phyloP scores from a whole-genome alignment of 2,329 filamentous ascomycete genomes.

The Xylariaceae sp. region DNA sequence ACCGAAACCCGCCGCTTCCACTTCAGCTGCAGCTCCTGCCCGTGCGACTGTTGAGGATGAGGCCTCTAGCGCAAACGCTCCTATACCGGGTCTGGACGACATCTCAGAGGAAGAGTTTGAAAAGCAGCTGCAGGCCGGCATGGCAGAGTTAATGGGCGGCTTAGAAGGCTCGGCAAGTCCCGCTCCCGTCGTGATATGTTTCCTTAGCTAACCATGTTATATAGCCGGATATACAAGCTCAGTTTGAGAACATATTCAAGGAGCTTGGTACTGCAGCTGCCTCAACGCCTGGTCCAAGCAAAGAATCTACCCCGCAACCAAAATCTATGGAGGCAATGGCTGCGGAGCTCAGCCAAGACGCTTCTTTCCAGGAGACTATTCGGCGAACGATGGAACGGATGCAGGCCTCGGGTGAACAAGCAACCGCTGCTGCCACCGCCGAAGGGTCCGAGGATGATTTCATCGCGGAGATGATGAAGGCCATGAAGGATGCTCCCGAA shows the following conservation, averaged over 20 bases:
- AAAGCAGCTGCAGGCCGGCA: constrained; percentile 80
- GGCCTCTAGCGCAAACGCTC: constrained; percentile 24
- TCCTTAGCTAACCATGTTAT: constrained; percentile 1
- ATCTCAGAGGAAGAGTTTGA: constrained; percentile 72
- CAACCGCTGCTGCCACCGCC: constrained; percentile 68
- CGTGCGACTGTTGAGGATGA: constrained; percentile 17
- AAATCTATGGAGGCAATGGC: constrained; percentile 25
- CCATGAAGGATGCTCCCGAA: constrained; percentile 63
- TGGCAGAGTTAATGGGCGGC: constrained; percentile 75
- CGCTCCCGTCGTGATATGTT: neutral
- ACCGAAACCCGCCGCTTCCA: constrained; percentile 14
- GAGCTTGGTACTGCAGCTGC: constrained; percentile 53
- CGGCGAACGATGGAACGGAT: constrained; percentile 92
- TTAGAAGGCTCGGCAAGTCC: constrained; percentile 54
- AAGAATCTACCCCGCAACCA: constrained; percentile 25
- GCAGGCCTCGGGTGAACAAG: constrained; percentile 80
- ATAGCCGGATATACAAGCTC: constrained; percentile 66
- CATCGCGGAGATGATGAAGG: constrained; percentile 85
- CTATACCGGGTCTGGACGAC: constrained; percentile 34
- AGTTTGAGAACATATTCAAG: constrained; percentile 74
- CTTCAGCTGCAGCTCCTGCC: constrained; percentile 26
- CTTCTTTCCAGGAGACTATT: constrained; percentile 87
- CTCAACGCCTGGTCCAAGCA: constrained; percentile 21
- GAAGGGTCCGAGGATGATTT: constrained; percentile 68
- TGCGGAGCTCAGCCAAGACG: constrained; percentile 45